Evolutionary conservation across 805 yeast species (phyloP), one percentile per base, ranked within the genome.

Genomic region (Metschnikowia matae): DNA sequence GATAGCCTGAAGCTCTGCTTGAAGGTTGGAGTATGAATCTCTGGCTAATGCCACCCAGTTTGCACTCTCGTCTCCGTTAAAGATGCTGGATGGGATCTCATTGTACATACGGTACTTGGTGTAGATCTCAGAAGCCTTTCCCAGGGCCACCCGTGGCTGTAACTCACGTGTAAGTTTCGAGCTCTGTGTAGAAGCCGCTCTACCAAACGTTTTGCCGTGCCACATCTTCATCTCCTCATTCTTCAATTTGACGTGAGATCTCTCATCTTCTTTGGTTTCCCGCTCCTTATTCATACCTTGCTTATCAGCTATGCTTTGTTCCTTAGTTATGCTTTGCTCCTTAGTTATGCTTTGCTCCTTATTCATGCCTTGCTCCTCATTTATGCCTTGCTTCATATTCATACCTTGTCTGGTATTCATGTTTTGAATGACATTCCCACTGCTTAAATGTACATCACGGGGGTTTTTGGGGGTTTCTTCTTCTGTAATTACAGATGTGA

Each of bases 21-120:
- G 57, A 18, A 66, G 58, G 32, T 35, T 66, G 8, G 66, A 57
- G 13, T 62, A 58, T 34, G 62, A 62, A 14, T 67, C 71, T 20
- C 64, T 50, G 4, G 62, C 46, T 17, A 69, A 55, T 4, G 56
- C 33, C 1, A 53, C 50, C 68, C 68, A 64, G 45, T 64, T 64
- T 6, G 58, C 52, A 36, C 56, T 57, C 1, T 61, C 61, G 38
- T 62, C 67, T 14, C 40, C 47, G 39, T 53, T 53, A 48, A 61
- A 54, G 14, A 58, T 54, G 32, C 54, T 52, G 8, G 50, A 23
- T 2, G 60, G 60, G 13, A 55, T 47, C 17, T 46, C 40, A 15
- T 57, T 55, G 43, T 55, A 56, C 14, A 44, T 35, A 41, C 49
- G 53, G 49, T 56, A 57, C 36, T 34, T 54, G n/a, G 51, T 42